Evolutionary conservation across 306 rosid species (phyloP), one percentile per base, ranked within the genome.

Genomic region (Purshia tridentata): DNA sequence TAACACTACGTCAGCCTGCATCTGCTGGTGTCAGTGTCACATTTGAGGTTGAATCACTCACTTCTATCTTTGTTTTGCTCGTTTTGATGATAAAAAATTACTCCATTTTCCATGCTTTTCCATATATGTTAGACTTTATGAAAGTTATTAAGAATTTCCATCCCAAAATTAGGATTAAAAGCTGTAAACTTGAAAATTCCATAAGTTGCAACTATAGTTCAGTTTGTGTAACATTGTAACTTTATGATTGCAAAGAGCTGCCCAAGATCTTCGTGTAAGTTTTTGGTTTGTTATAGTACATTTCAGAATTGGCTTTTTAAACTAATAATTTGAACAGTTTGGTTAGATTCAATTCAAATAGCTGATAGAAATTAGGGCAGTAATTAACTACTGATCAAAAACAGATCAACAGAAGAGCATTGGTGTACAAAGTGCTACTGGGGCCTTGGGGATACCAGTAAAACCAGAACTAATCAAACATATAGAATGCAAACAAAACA

Each of bases 1-100:
- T 95, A 65, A 76, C 96, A 64, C 77, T 95, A 54, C 88, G 93
- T 23, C 96, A 90, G 72, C 99, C 99, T 16, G 98, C 97, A 79
- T 95, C 99, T 59, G 81, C 90, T 49, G 84, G 74, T 70, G 85
- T 79, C 81, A 84, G 98, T 72, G 83, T 79, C 76, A 83, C 89
- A 35, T 86, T 71, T 50, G 98, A 91, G 98, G 99, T 95, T 73
- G 69, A 82, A 76, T 53, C 52, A 74, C 35, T 40, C 37, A 22
- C 61, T 61, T 59, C 42, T 80, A 18, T 19, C 22, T 55, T 15
- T 18, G 11, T 47, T 64, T 51, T 40, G 60, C 16, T 22, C 7
- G 3, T 61, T 37, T 54, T 9, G 19, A 65, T 4, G 47, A 12
- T 11, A 40, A 52, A 58, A 16, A 22, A 15, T 35, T 20, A 46